Percentiles rank a stretch among this genome's conserved stretches.
Conservation (phyloP, 2,329 filamentous ascomycete genomes). For the Stagonosporopsis rhizophila region DNA sequence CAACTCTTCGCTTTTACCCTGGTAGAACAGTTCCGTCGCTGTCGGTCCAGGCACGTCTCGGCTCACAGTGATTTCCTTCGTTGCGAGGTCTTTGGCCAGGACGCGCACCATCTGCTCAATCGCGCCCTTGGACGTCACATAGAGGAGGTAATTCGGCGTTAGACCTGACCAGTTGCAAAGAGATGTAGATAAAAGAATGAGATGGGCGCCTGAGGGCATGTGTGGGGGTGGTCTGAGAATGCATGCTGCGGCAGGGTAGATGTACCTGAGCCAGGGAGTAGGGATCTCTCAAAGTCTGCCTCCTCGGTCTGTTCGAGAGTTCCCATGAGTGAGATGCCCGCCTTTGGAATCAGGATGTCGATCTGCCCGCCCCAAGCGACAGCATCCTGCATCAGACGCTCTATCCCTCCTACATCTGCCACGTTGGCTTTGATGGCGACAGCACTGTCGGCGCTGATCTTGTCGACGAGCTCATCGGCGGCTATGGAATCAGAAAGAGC, state of each 20-base stretch:
- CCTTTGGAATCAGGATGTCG: constrained; percentile 66
- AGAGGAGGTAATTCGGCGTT: constrained; percentile 47
- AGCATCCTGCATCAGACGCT: constrained; percentile 49
- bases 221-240: constrained; percentile 22
- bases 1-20: constrained; percentile 46
- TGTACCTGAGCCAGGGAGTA: constrained; percentile 35
- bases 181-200: constrained; percentile 33
- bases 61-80: constrained; percentile 61
- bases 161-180: constrained; percentile 24
- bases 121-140: constrained; percentile 64
- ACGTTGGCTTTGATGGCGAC: constrained; percentile 65
- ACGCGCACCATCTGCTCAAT: constrained; percentile 66
- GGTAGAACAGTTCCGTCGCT: constrained; percentile 62
- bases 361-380: constrained; percentile 55
- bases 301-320: constrained; percentile 66
- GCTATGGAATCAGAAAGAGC: constrained; percentile 63
- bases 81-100: constrained; percentile 63
- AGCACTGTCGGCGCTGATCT: constrained; percentile 56
- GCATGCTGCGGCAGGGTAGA: too few relatives aligned
- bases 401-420: constrained; percentile 57
- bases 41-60: constrained; percentile 62
- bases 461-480: constrained; percentile 61
- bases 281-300: constrained; percentile 63
- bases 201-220: constrained; percentile 19
- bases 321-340: constrained; percentile 58